A percentile compares a stretch with the other conserved stretches of the same genome.
Conservation (phyloP, 108 stramenopile species). For the Pseudonitzschia multistriata region DNA sequence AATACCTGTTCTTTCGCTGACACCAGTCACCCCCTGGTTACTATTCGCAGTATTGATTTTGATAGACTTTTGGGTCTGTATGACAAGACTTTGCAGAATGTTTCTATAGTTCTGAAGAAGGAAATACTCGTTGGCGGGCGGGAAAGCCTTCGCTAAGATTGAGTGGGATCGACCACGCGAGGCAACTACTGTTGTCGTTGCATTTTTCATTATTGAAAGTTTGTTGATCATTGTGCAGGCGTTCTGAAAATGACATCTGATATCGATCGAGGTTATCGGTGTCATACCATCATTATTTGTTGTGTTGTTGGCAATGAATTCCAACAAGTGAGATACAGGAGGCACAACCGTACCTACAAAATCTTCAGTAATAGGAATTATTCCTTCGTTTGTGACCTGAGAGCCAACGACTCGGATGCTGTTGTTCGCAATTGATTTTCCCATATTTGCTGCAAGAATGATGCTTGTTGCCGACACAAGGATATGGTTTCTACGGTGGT, state of each 20-base stretch:
- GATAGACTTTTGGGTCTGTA: conserved; percentile 3
- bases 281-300: background rate
- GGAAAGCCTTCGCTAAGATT: conserved; percentile 1
- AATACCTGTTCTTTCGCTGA: conserved; percentile 3
- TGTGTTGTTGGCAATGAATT: conserved; percentile 4
- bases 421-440: conserved; percentile 10
- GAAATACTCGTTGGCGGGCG: background rate
- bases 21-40: background rate
- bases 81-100: conserved; percentile 2
- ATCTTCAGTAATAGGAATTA: background rate
- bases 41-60: conserved; percentile 4
- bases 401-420: background rate
- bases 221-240: conserved; percentile 6
- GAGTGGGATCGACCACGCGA: background rate
- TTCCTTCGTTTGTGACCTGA: background rate
- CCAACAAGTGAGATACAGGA: conserved; percentile 1
- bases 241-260: conserved; percentile 3
- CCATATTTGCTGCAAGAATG: conserved; percentile 14
- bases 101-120: conserved; percentile 9
- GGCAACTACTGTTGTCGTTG: background rate
- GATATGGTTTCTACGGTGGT: conserved; percentile 18
- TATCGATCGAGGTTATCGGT: background rate
- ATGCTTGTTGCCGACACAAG: conserved; percentile 13
- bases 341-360: background rate
- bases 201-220: background rate